Evolutionary conservation across 208 protist species (phyloP).

Genomic region (Polymyxa betae): DNA sequence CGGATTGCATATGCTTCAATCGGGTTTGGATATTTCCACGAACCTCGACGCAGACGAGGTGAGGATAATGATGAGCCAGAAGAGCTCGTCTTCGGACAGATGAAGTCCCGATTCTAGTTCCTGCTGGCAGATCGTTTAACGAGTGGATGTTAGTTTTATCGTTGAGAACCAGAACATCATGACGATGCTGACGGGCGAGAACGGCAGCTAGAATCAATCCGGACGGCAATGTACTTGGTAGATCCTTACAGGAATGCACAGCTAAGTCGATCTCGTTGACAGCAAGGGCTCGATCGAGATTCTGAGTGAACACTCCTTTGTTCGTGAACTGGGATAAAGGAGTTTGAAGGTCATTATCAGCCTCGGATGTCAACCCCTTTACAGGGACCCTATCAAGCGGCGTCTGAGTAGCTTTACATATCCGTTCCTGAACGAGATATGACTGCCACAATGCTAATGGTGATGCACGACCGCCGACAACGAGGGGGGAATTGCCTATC

Average conservation of each 20-base stretch:
- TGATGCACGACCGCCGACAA: slow-evolving; percentile 16
- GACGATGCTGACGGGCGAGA: background rate
- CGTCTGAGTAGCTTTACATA: background rate
- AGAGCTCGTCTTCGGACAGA: slow-evolving; percentile 8
- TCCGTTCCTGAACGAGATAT: background rate
- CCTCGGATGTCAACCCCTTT: background rate
- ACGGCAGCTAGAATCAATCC: slow-evolving; percentile 1
- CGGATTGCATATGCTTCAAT: background rate
- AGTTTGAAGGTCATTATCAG: background rate
- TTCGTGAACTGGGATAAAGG: slow-evolving; percentile 8
- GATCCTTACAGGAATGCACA: slow-evolving; percentile 51
- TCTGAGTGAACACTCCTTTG: slow-evolving; percentile 46
- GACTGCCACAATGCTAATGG: slow-evolving; percentile 45
- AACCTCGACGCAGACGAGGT: background rate
- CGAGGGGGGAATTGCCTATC: background rate
- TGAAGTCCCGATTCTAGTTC: slow-evolving; percentile 43
- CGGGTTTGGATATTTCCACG: slow-evolving; percentile 55
- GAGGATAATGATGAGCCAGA: background rate
- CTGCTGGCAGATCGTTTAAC: background rate
- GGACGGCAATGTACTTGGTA: background rate
- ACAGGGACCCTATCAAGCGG: background rate
- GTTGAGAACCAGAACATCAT: background rate
- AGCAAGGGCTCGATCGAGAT: slow-evolving; percentile 14
- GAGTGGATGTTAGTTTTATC: background rate
- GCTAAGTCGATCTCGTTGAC: background rate